Percentiles rank a stretch among this genome's conserved stretches.
These are phyloP conservation scores for Ophiostoma montium DNA, from an alignment of 2,329 filamentous ascomycete species.

Conservation along the genomic window DNA sequence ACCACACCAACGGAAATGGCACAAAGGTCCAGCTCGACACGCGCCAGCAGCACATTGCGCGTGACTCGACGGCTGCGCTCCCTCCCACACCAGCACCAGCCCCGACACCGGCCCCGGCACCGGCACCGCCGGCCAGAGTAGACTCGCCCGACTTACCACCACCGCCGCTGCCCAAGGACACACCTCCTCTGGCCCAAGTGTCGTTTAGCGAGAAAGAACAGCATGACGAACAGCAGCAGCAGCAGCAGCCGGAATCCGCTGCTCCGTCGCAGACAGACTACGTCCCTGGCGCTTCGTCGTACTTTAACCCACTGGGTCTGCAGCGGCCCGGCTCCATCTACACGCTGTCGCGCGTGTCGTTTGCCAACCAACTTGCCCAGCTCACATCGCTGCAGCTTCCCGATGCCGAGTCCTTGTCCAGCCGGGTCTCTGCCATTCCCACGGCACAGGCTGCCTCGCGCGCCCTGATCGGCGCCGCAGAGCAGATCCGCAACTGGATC, in stretches of 20 bases:
- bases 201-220: too few species aligned
- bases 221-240: too few species aligned
- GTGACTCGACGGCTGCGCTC: conserved; percentile 18
- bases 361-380: conserved; percentile 84
- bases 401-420: conserved; percentile 68
- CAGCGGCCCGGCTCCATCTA: conserved; percentile 77
- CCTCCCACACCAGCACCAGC: not conserved
- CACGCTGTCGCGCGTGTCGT: conserved; percentile 81
- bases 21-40: conserved; percentile 46
- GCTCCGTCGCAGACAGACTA: conserved; percentile 24
- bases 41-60: conserved; percentile 43
- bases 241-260: conserved; percentile 5
- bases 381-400: conserved; percentile 82
- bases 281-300: conserved; percentile 38
- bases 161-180: conserved; percentile 39
- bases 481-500: conserved; percentile 91
- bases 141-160: conserved; percentile 18
- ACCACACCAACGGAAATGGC: conserved; percentile 54
- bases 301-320: conserved; percentile 53
- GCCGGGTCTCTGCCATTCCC: conserved; percentile 70
- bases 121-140: not conserved
- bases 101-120: not conserved
- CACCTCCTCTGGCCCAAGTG: conserved; percentile 24
- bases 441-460: conserved; percentile 73
- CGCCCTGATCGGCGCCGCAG: conserved; percentile 72